A percentile compares a stretch with the other conserved stretches of the same genome.
Conservation (phyloP, 176 grass and related monocot genomes). For the Zea luxurians region DNA sequence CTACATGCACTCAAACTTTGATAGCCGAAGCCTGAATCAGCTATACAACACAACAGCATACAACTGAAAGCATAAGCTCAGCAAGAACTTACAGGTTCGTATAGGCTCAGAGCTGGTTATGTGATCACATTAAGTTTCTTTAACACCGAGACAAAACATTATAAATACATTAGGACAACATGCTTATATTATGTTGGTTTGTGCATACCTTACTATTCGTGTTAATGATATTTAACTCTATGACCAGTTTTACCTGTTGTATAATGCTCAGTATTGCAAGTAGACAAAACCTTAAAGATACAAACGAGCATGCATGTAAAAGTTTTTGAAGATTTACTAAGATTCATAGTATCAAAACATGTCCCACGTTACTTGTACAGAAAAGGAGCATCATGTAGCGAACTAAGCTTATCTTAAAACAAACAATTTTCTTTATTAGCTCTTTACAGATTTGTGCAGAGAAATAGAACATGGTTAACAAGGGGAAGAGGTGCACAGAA, state of each 20-base stretch:
- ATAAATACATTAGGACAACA: background rate
- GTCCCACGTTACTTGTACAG: background rate
- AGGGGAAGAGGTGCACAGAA: constrained; percentile 20
- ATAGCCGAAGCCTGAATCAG: background rate
- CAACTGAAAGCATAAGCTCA: background rate
- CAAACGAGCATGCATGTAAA: constrained; percentile 24
- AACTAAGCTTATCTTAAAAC: constrained; percentile 16
- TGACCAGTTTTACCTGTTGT: constrained; percentile 3
- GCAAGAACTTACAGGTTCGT: constrained; percentile 1
- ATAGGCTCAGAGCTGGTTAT: constrained; percentile 22
- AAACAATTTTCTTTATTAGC: constrained; percentile 4
- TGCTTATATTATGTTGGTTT: constrained; percentile 11
- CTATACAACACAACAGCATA: constrained; percentile 10
- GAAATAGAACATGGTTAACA: constrained; percentile 1
- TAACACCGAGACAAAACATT: background rate
- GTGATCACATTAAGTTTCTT: constrained; percentile 25
- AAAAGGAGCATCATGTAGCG: constrained; percentile 1
- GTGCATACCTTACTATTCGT: constrained; percentile 12
- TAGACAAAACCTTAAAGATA: constrained; percentile 17
- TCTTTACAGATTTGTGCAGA: constrained; percentile 26
- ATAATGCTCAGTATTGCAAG: background rate
- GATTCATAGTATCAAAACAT: background rate
- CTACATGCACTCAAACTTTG: background rate
- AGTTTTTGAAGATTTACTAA: constrained; percentile 8
- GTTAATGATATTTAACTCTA: constrained; percentile 18